Base-by-base conservation (phyloP, 2,329 filamentous ascomycete species). In the Corniculantispora saksenae region DNA sequence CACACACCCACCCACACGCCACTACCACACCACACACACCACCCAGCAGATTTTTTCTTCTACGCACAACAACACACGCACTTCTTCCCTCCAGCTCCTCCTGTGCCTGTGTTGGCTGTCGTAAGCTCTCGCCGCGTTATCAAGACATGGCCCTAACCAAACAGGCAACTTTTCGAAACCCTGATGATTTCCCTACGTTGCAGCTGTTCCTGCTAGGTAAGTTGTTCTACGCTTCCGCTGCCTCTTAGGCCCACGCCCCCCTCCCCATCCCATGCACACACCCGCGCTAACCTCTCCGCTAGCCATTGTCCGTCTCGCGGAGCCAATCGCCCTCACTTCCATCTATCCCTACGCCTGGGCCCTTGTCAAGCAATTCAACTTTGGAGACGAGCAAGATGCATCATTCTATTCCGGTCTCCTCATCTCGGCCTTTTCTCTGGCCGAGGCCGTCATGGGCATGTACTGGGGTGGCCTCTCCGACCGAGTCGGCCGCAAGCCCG, bases 321-420 rank as follows among this genome's bases (percentile, higher is more conserved):
- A 97, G 78, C 94, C 94, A 25, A 94, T 97, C 71, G 93, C 94
- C 59, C 86, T 97, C 69, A 97, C 93, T 1, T 95, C 92, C 73
- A 95, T 97, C 77, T 96, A 94, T 72, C 94, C 94, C 23, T 97
- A 97, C 77, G 92, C 92, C 66, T 96, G 91, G 91, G 86, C 90
- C 66, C 88, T 94, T 70, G 89, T 94, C 70, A 91, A 91, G 77
- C 84, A 88, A 70, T 93, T 93, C 77, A 74, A 91, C 48, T 84
- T 94, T 70, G 91, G 90, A 67, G 84, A 86, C 71, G 86, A 88
- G 70, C 81, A 86, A 78, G 87, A 94, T 86, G 91, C 92, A 67
- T 96, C 89, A 45, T 94, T 92, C 79, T 97, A 96, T 78, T 91
- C 94, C 35, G 94, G 94, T 59, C 82, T 95, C 69, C 87, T 97